Evolutionary conservation across 176 grass and related monocot genomes (phyloP).

Genomic region (Triticum dicoccoides): DNA sequence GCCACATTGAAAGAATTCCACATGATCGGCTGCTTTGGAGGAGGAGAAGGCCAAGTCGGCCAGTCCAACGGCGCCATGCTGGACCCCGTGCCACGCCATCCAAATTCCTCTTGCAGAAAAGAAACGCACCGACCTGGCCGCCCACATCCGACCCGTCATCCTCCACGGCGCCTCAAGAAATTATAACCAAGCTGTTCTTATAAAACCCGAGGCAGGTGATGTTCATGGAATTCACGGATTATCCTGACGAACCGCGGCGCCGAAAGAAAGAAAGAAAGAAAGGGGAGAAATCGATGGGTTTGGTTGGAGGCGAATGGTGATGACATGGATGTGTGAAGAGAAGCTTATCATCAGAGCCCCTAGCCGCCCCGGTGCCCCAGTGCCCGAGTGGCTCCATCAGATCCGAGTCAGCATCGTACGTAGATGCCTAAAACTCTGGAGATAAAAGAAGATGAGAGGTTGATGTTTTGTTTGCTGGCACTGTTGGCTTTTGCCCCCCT

Average conservation of each 20-base stretch:
- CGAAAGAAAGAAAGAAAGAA: constrained; percentile 30
- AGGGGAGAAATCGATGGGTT: not conserved
- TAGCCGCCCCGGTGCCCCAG: not conserved
- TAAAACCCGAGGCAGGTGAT: constrained; percentile 18
- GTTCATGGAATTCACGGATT: not conserved
- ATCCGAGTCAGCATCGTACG: constrained; percentile 36
- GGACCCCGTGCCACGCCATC: constrained; percentile 15
- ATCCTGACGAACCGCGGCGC: constrained; percentile 12
- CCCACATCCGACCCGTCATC: not conserved
- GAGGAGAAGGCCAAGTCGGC: constrained; percentile 47
- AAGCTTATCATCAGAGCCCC: constrained; percentile 14
- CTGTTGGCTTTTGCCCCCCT: constrained; percentile 21
- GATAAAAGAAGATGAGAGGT: not conserved
- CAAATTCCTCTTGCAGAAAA: constrained; percentile 12
- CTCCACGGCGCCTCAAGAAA: not conserved
- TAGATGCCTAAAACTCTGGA: not conserved
- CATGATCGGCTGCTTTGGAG: constrained; percentile 25
- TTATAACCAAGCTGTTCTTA: not conserved
- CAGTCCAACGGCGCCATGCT: constrained; percentile 32
- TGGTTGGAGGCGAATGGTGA: not conserved
- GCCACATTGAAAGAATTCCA: constrained; percentile 34
- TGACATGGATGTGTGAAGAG: constrained; percentile 21
- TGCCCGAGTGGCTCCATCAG: not conserved
- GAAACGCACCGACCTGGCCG: not conserved
- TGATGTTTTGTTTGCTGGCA: constrained; percentile 35